phyloP scores from a whole-genome alignment of 2,329 filamentous ascomycete genomes.

The Microcera coccophila region DNA sequence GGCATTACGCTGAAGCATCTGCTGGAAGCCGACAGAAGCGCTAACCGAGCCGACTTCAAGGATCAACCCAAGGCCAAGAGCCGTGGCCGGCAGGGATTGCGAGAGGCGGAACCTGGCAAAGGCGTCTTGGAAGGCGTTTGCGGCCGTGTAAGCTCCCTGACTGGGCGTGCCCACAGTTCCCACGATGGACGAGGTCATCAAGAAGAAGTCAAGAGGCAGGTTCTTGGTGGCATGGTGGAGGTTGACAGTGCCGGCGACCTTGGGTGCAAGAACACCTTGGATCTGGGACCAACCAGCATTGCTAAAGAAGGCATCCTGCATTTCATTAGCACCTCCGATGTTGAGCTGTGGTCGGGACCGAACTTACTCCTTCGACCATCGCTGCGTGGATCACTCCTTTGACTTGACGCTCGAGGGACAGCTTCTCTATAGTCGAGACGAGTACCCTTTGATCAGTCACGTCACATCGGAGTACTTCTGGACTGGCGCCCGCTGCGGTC shows the following conservation, averaged over 20 bases:
- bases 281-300: no score
- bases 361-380: background rate
- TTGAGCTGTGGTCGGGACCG: no score
- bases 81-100: no score
- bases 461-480: background rate
- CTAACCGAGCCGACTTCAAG: no score
- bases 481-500: background rate
- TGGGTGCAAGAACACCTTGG: slow-evolving; percentile 17
- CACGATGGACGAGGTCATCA: slow-evolving; percentile 30
- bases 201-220: slow-evolving; percentile 34
- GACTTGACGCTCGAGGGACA: background rate
- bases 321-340: background rate
- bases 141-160: slow-evolving; percentile 40
- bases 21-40: no score
- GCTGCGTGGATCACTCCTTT: background rate
- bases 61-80: no score
- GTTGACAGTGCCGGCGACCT: slow-evolving; percentile 34
- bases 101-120: slow-evolving; percentile 36
- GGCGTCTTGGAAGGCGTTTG: slow-evolving; percentile 38
- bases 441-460: background rate
- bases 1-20: no score
- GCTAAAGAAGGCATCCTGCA: no score
- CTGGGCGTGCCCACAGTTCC: slow-evolving; percentile 30
- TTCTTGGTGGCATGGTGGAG: slow-evolving; percentile 22
- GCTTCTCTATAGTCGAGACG: background rate